Evolutionary conservation across 805 yeast genomes (phyloP).

Genomic region (Starmerella roubikii): DNA sequence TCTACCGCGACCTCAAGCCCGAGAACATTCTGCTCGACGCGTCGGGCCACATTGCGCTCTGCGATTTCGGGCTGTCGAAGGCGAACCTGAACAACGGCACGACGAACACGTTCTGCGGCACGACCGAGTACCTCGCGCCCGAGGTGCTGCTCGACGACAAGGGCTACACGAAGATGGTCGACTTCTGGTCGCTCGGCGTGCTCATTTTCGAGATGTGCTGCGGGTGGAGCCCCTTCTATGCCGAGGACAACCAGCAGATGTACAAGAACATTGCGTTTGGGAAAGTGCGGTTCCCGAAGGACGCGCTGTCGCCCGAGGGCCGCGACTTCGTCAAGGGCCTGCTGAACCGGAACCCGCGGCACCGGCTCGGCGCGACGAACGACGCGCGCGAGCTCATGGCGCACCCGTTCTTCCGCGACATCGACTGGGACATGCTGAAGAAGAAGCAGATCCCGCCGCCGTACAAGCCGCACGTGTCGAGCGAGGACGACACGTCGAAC

Average conservation of each 20-base stretch:
- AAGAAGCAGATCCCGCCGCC: constrained; percentile 89
- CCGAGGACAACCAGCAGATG: constrained; percentile 97
- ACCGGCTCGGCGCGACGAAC: constrained; percentile 77
- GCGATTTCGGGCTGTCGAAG: constrained; percentile 94
- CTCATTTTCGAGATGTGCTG: constrained; percentile 97
- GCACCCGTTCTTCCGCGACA: constrained; percentile 81
- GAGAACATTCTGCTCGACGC: constrained; percentile 92
- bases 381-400: constrained; percentile 89
- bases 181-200: constrained; percentile 96
- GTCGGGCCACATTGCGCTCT: constrained; percentile 90
- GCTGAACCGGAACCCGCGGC: constrained; percentile 88
- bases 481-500: constrained; percentile 89
- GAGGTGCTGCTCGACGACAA: constrained; percentile 89
- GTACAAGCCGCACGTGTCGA: constrained; percentile 80
- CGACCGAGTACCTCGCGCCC: constrained; percentile 96
- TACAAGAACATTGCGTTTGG: constrained; percentile 98
- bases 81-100: constrained; percentile 72
- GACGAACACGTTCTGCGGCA: constrained; percentile 95
- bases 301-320: constrained; percentile 83
- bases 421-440: constrained; percentile 74
- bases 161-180: constrained; percentile 98
- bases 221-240: constrained; percentile 98
- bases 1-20: constrained; percentile 92
- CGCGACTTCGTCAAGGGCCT: constrained; percentile 91
- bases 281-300: constrained; percentile 93